Conservation (phyloP, 2,329 filamentous ascomycete species). For the Zelopaecilomyces penicillatus region DNA sequence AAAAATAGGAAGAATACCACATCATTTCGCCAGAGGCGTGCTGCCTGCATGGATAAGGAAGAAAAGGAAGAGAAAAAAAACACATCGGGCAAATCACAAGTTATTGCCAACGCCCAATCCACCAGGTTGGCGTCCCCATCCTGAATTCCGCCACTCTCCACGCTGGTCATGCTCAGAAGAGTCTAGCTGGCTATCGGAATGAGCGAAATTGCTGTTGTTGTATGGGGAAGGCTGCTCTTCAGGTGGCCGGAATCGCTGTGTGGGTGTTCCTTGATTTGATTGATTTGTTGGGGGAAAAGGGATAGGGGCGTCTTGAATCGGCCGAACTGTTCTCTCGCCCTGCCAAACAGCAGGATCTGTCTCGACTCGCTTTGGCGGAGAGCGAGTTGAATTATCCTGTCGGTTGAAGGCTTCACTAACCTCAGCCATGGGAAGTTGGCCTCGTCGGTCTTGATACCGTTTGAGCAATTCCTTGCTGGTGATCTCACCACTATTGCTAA, state of each 20-base stretch:
- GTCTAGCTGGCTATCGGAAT: conserved; percentile 33
- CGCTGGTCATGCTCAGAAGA: conserved; percentile 35
- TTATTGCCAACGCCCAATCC: conserved; percentile 42
- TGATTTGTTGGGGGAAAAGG: conserved; percentile 21
- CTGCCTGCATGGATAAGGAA: conserved; percentile 7
- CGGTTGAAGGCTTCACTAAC: conserved; percentile 48
- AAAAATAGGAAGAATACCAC: conserved; percentile 9
- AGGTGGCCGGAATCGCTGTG: conserved; percentile 41
- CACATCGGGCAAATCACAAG: conserved; percentile 21
- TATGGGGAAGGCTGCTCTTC: conserved; percentile 40
- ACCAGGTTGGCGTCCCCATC: conserved; percentile 42
- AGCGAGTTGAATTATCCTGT: conserved; percentile 48
- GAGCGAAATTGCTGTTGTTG: conserved; percentile 33
- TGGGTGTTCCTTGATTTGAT: conserved; percentile 32
- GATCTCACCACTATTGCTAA: conserved; percentile 74
- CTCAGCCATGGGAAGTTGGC: conserved; percentile 52
- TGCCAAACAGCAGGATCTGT: conserved; percentile 80
- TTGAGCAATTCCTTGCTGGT: conserved; percentile 97
- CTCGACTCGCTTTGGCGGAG: conserved; percentile 60
- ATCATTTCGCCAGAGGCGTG: conserved; percentile 6
- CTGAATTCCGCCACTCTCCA: conserved; percentile 51
- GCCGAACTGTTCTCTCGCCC: conserved; percentile 74
- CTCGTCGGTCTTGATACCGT: conserved; percentile 72
- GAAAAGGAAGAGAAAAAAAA: conserved; percentile 4
- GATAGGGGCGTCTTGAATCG: conserved; percentile 55